Conservation (phyloP, 805 yeast genomes). For the Starmerella apicola region DNA sequence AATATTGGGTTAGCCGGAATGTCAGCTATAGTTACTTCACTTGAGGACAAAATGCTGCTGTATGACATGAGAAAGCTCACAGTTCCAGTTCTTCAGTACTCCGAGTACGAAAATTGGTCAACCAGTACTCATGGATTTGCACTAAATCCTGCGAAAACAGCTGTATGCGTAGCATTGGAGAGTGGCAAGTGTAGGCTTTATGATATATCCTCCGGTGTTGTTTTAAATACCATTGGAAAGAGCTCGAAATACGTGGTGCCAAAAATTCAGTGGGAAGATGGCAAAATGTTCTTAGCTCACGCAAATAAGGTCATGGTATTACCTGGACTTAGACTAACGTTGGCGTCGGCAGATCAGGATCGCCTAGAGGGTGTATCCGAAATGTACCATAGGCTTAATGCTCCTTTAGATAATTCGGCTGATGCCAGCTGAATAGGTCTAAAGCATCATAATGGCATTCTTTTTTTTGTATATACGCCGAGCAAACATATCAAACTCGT, state of each 20-base stretch:
- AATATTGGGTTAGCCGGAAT: slow-evolving; percentile 3
- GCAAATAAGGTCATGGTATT: slow-evolving; percentile 3
- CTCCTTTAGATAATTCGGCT: too few relatives aligned
- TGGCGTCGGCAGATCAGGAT: background rate
- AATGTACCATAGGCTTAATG: too few relatives aligned
- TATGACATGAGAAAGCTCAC: slow-evolving; percentile 10
- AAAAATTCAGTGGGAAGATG: slow-evolving; percentile 4
- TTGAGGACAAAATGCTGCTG: slow-evolving; percentile 16
- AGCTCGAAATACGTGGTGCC: background rate
- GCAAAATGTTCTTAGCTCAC: slow-evolving; percentile 3
- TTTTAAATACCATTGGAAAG: background rate
- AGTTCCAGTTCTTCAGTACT: slow-evolving; percentile 5
- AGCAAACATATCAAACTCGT: too few relatives aligned
- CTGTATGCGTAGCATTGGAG: slow-evolving; percentile 16
- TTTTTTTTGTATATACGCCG: too few relatives aligned
- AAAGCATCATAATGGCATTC: too few relatives aligned
- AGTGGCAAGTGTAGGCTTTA: slow-evolving; percentile 6
- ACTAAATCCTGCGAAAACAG: background rate
- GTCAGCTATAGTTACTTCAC: slow-evolving; percentile 9
- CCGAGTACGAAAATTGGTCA: slow-evolving; percentile 16
- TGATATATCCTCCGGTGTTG: slow-evolving; percentile 5
- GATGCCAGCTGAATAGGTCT: too few relatives aligned
- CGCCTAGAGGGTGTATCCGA: too few relatives aligned
- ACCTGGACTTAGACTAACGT: background rate
- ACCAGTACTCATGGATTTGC: slow-evolving; percentile 14